Evolutionary conservation across 495 filamentous ascomycete genomes (phyloP), one percentile per base, ranked within the genome.

Genomic region (Lepraria neglecta): DNA sequence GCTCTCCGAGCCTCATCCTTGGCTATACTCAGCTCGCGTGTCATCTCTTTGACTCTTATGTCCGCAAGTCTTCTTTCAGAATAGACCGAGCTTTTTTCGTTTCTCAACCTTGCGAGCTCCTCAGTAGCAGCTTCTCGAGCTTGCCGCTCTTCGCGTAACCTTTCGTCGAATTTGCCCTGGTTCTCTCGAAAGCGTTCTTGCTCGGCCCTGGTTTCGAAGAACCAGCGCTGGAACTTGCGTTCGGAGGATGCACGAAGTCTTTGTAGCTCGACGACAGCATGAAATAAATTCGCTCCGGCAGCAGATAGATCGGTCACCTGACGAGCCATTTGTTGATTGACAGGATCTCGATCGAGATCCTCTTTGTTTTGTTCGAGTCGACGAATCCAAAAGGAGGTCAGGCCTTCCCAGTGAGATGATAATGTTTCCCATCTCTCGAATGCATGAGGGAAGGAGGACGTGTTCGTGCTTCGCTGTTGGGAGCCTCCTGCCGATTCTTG

Each of bases 201-300:
- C 60, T 97, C 91, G 44, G 84, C 80, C 48, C 92, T 84, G 3
- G 90, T 95, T 67, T 98, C 94, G 70, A 95, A 95, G 74, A 97
- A 97, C 94, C 94, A 98, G 45, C 95, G 85, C 72, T 97, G 95
- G 71, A 98, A 98, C 70, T 97, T 97, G 42, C 95, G 82, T 72
- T 97, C 95, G 2, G 91, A 96, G 24, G 89, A 95, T 21, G 95
- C 94, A 24, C 94, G 89, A 15, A 98, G 79, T n/a, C 94, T 86
- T 68, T 98, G 94, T 38, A 98, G 77, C 70, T 98, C 94, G 15
- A 98, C 92, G 2, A 98, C 92, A 6, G 95, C 94, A 70, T 97
- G 94, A 72, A 98, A 98, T 7, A 98, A 80, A 68, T 97, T 98
- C 24, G 94, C 95, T 28, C 94, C 94, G 5, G 94, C 94, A 17